Conservation (phyloP, 73 alveolate species). For the Paramecium tetraurelia region DNA sequence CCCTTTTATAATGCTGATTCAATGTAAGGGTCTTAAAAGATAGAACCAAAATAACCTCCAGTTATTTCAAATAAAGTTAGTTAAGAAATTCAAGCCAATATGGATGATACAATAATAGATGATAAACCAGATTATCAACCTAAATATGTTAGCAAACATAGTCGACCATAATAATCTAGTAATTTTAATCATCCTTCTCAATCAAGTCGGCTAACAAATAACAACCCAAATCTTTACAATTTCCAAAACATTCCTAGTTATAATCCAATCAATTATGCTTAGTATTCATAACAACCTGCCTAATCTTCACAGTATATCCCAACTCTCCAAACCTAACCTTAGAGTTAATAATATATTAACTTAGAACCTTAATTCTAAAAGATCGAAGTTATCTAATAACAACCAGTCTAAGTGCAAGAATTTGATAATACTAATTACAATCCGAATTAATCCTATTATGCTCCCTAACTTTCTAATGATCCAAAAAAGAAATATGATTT, state of each 20-base stretch:
- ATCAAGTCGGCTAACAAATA: neutral
- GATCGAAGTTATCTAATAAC: neutral
- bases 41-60: neutral
- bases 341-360: neutral
- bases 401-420: neutral
- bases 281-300: neutral
- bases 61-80: neutral
- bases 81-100: neutral
- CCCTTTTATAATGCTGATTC: neutral
- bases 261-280: neutral
- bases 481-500: conserved; percentile 42
- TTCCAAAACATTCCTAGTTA: neutral
- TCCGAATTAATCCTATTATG: neutral
- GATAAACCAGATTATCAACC: conserved; percentile 20
- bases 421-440: neutral
- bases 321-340: neutral
- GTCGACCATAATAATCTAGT: neutral
- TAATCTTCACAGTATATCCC: neutral
- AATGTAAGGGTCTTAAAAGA: neutral
- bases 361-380: neutral
- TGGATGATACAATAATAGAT: conserved; percentile 6
- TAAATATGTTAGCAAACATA: neutral
- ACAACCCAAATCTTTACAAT: neutral
- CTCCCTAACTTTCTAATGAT: conserved; percentile 4
- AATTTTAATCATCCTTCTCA: neutral